Evolutionary conservation across 164 flowering plant species (phyloP), one percentile per base, ranked within the genome.

Genomic region (Liquidambar formosana): DNA sequence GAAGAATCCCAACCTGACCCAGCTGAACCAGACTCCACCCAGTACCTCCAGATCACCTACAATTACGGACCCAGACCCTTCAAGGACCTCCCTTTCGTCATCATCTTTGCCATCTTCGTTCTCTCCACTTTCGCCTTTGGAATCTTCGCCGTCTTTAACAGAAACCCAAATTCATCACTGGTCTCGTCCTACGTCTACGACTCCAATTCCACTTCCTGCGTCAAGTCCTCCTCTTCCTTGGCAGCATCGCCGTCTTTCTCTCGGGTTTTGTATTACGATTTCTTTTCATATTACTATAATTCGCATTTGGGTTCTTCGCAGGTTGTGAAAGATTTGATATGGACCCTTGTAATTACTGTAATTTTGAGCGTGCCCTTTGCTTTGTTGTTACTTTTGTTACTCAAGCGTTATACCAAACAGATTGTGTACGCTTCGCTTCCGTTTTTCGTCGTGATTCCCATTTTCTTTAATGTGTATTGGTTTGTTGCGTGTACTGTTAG

Each of bases 331-430:
- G 81, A 83, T 80, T 79, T 89, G 83, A 77, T 84, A 12, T 92
- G 97, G 97, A 82, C 88, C 38, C 89, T 91, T 54, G 92, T 89
- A 10, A n/a, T 85, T 28, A 92, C 99, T 53, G 66, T 88, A 25
- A 25, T 91, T 71, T 63, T 92, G 18, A 88, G 90, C 71, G 74
- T 77, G 10, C 99, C 99, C 47, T 63, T 93, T 58, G 82, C 73
- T 5, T 71, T 86, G 33, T 69, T 57, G 5, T 67, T 95, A 49
- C 89, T 95, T 57, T 75, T 87, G 71, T 64, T 78, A 56, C 84
- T 95, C 59, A 93, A 89, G 76, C 90, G 83, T 74, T 95, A 87
- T 75, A 73, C 99, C 62, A 93, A 91, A 63, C 93, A 91, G 78
- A 72, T 95, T 21, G 97, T 95, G 21, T 93, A 93, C 64, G 83